These are phyloP conservation scores for Polyrhizophydium stewartii DNA, from an alignment of 371 early-diverging fungal species.

Conservation along the genomic window DNA sequence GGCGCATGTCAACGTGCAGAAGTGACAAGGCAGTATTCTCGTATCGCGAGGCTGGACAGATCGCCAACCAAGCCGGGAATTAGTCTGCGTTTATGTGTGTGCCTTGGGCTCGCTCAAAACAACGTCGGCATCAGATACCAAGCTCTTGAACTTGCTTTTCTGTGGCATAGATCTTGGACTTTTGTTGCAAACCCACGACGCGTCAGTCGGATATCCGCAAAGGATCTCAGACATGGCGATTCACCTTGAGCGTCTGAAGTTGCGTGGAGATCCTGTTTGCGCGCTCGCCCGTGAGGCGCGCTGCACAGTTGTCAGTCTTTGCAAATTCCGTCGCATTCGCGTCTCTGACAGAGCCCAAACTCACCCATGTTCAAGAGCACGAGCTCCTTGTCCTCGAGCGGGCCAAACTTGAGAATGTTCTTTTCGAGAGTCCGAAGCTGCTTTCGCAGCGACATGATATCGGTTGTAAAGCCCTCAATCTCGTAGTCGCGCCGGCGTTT, in stretches of 20 bases:
- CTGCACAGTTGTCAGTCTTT: constrained; percentile 17
- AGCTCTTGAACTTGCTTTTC: constrained; percentile 23
- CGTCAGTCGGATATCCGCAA: background rate
- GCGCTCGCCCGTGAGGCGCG: constrained; percentile 30
- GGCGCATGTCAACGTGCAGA: too few relatives aligned
- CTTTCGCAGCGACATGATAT: constrained; percentile 39
- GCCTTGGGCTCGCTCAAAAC: too few relatives aligned
- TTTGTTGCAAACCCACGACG: background rate
- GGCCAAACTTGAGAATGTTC: constrained; percentile 35
- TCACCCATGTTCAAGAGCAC: constrained; percentile 36
- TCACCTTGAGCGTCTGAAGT: constrained; percentile 36
- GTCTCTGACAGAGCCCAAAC: background rate
- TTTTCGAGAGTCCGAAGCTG: constrained; percentile 43
- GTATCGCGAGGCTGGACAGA: too few relatives aligned
- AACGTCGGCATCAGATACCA: constrained; percentile 4
- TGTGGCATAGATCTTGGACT: constrained; percentile 27
- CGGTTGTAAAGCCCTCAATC: constrained; percentile 57
- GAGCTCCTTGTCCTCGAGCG: constrained; percentile 47
- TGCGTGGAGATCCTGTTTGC: constrained; percentile 35
- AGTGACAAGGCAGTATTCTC: too few relatives aligned
- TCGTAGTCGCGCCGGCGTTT: constrained; percentile 47
- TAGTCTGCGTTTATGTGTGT: too few relatives aligned
- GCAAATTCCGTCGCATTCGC: background rate
- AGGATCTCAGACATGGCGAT: background rate
- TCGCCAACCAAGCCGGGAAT: too few relatives aligned